These are phyloP conservation scores for Cladophialophora carrionii DNA, from an alignment of 2,329 filamentous ascomycete species.

Conservation along the genomic window DNA sequence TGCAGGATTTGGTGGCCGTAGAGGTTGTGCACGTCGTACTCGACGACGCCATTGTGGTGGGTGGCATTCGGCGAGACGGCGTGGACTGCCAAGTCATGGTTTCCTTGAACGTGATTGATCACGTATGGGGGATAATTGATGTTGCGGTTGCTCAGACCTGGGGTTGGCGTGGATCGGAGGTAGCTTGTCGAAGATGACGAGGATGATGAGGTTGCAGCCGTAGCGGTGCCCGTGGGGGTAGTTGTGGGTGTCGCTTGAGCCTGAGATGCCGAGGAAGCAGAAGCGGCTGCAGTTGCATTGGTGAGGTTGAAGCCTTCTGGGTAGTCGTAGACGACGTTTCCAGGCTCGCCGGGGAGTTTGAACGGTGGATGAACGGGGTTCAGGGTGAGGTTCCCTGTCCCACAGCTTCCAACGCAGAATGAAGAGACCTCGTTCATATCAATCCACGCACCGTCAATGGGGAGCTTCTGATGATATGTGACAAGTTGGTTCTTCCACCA, in stretches of 20 bases:
- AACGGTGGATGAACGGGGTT: constrained; percentile 73
- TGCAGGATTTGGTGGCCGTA: constrained; percentile 75
- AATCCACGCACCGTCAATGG: constrained; percentile 61
- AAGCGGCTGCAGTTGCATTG: constrained; percentile 68
- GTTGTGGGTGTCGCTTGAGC: constrained; percentile 53
- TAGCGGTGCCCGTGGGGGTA: constrained; percentile 40
- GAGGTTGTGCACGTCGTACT: constrained; percentile 82
- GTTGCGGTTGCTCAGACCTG: constrained; percentile 60
- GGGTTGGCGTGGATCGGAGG: constrained; percentile 63
- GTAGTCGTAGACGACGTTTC: constrained; percentile 62
- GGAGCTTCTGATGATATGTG: constrained; percentile 57
- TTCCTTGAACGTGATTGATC: constrained; percentile 71
- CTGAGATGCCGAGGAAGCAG: constrained; percentile 59
- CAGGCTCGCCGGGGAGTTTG: constrained; percentile 65
- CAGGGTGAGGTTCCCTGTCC: constrained; percentile 64
- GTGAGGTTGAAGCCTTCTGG: constrained; percentile 72
- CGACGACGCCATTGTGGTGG: constrained; percentile 69
- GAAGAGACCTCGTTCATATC: constrained; percentile 66
- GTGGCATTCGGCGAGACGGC: constrained; percentile 78
- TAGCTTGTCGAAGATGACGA: constrained; percentile 50
- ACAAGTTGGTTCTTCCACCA: constrained; percentile 63
- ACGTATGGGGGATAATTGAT: constrained; percentile 75
- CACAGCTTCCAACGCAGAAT: constrained; percentile 73
- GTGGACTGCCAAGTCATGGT: constrained; percentile 67
- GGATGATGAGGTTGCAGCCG: constrained; percentile 39